phyloP scores from a whole-genome alignment of 768 basidiomycete species.

The Pilatotrama ljubarskyi region DNA sequence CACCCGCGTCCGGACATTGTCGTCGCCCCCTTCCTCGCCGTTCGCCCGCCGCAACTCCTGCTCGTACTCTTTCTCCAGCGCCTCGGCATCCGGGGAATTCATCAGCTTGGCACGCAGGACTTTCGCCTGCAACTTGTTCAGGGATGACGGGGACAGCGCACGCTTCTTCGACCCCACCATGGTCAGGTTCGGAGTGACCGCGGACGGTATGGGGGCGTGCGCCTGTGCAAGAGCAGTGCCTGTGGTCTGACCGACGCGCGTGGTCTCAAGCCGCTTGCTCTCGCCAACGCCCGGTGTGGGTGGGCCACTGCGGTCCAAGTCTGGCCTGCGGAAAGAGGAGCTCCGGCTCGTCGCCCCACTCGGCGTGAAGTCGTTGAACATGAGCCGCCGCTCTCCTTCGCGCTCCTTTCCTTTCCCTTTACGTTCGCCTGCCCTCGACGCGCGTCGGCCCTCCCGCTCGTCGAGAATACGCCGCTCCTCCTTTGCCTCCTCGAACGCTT shows the following conservation, averaged over 20 bases:
- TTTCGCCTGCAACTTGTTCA: constrained; percentile 92
- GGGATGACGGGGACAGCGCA: constrained; percentile 68
- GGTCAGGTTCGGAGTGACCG: constrained; percentile 69
- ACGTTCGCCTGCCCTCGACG: constrained; percentile 39
- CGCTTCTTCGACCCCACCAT: constrained; percentile 37
- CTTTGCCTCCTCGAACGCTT: constrained; percentile 85
- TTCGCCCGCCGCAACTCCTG: constrained; percentile 52
- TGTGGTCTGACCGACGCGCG: constrained; percentile 59
- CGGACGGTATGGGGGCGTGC: constrained; percentile 87
- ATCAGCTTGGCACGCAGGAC: constrained; percentile 90
- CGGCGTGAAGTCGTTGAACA: constrained; percentile 63
- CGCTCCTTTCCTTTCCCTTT: constrained; percentile 31
- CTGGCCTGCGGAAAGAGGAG: constrained; percentile 85
- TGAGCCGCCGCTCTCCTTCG: constrained; percentile 51
- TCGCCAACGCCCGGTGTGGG: constrained; percentile 43
- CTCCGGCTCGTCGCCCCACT: constrained; percentile 77
- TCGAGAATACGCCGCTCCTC: constrained; percentile 87
- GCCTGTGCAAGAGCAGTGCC: constrained; percentile 50
- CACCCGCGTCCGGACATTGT: constrained; percentile 57
- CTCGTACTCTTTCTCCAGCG: constrained; percentile 86
- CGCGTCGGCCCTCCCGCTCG: constrained; percentile 65
- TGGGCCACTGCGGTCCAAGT: constrained; percentile 47
- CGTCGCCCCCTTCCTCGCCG: constrained; percentile 37
- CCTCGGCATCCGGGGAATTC: constrained; percentile 72
- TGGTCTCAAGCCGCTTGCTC: constrained; percentile 53